Conservation (phyloP, 2,329 filamentous ascomycete species). For the Xylariaceae sp. region DNA sequence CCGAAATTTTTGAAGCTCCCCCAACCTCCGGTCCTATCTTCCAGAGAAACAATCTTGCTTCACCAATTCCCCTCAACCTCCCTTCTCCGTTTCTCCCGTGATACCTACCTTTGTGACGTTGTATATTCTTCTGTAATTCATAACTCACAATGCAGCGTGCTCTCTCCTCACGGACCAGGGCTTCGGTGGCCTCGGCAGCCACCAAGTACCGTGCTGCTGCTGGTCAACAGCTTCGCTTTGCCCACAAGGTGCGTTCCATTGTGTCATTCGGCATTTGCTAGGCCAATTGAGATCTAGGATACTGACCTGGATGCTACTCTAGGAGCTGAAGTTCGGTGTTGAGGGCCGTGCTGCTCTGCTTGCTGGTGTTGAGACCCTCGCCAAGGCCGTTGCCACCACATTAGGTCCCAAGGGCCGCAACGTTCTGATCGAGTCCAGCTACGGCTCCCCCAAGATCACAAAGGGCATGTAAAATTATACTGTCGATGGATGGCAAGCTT, state of each 20-base stretch:
- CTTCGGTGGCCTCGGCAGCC: conserved; percentile 66
- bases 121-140: conserved; percentile 28
- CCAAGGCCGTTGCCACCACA: conserved; percentile 92
- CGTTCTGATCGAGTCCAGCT: conserved; percentile 96
- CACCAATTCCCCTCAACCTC: conserved; percentile 7
- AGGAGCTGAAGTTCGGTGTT: conserved; percentile 98
- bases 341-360: conserved; percentile 86
- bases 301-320: conserved; percentile 24
- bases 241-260: conserved; percentile 73
- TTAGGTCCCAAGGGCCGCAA: conserved; percentile 97
- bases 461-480: conserved; percentile 62
- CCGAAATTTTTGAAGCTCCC: conserved; percentile 35
- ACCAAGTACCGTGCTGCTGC: conserved; percentile 59
- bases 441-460: conserved; percentile 98
- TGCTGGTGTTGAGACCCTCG: conserved; percentile 91
- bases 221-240: conserved; percentile 84
- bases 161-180: conserved; percentile 73
- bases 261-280: not conserved
- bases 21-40: conserved; percentile 18
- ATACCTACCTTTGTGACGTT: conserved; percentile 21
- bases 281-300: not conserved
- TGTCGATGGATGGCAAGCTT: not conserved
- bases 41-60: conserved; percentile 12
- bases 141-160: conserved; percentile 83
- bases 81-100: conserved; percentile 17